A percentile compares a stretch with the other conserved stretches of the same genome.
Conservation (phyloP, 257 asterid species). For the Jacaranda mimosifolia region DNA sequence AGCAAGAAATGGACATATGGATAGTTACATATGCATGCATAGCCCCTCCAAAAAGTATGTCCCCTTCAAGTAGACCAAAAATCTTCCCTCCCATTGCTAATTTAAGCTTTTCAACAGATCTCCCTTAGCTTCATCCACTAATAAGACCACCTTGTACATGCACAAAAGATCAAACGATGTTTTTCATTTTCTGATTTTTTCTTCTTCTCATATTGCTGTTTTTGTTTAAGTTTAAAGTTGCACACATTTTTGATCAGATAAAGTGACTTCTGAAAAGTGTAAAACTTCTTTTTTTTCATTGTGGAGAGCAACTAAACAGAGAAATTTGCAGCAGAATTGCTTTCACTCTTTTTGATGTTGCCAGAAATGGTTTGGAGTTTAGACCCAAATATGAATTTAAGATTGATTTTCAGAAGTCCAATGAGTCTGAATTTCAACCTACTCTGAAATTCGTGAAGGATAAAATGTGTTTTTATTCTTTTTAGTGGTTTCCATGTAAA, state of each 20-base stretch:
- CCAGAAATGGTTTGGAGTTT: too few species aligned
- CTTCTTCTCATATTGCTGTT: not conserved
- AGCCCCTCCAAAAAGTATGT: not conserved
- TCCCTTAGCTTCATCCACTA: conserved; percentile 4
- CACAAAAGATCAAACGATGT: not conserved
- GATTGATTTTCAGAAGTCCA: too few species aligned
- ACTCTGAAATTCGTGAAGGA: too few species aligned
- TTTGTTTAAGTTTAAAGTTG: not conserved
- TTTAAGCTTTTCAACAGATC: not conserved
- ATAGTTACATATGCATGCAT: conserved; percentile 19
- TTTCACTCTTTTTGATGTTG: not conserved
- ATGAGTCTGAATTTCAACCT: too few species aligned
- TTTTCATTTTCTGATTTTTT: not conserved
- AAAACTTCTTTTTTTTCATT: not conserved
- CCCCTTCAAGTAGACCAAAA: conserved; percentile 31
- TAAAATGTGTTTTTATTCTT: too few species aligned
- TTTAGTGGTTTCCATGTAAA: too few species aligned
- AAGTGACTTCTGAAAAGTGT: conserved; percentile 23
- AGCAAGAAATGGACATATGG: conserved; percentile 1
- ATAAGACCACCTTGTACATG: conserved; percentile 22
- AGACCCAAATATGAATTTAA: not conserved
- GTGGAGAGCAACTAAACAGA: conserved; percentile 19
- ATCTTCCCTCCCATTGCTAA: not conserved
- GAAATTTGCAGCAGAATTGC: conserved; percentile 10
- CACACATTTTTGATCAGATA: not conserved